Percentiles rank a stretch among this genome's conserved stretches.
phyloP scores from a whole-genome alignment of 129 eudicot species.

The Flaveria ramosissima region DNA sequence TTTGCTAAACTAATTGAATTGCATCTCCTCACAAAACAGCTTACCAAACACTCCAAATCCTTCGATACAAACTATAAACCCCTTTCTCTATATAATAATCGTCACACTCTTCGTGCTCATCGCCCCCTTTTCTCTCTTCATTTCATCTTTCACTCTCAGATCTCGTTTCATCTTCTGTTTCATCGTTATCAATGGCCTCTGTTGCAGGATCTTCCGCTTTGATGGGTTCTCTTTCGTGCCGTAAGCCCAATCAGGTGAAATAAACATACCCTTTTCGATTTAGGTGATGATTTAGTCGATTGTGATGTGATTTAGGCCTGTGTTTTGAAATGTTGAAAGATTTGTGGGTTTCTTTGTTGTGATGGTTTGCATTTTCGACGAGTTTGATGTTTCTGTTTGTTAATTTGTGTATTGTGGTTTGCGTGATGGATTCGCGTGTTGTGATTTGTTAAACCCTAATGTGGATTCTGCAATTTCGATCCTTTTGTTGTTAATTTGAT shows the following conservation, averaged over 20 bases:
- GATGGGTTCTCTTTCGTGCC: constrained; percentile 42
- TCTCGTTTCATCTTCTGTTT: constrained; percentile 21
- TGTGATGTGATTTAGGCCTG: not conserved
- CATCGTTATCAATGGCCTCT: constrained; percentile 59
- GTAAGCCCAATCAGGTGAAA: constrained; percentile 58
- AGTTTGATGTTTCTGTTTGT: too few relatives aligned
- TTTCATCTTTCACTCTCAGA: constrained; percentile 25
- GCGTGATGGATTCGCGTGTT: too few relatives aligned
- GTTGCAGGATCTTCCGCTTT: constrained; percentile 49
- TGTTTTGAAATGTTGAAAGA: too few relatives aligned
- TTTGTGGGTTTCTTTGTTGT: too few relatives aligned
- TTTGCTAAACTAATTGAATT: constrained; percentile 18
- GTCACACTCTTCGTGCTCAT: constrained; percentile 69
- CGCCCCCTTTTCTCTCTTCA: constrained; percentile 43
- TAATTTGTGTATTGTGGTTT: not conserved
- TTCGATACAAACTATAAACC: constrained; percentile 47
- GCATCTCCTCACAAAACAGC: constrained; percentile 25
- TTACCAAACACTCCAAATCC: constrained; percentile 31
- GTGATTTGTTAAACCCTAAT: too few relatives aligned
- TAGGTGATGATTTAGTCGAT: too few relatives aligned
- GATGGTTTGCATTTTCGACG: too few relatives aligned
- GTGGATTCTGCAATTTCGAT: too few relatives aligned
- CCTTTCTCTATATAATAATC: constrained; percentile 25
- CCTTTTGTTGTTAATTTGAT: too few relatives aligned
- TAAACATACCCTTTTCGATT: not conserved